Evolutionary conservation across 2,329 filamentous ascomycete species (phyloP).

Genomic region (Nannizzia gypsea): DNA sequence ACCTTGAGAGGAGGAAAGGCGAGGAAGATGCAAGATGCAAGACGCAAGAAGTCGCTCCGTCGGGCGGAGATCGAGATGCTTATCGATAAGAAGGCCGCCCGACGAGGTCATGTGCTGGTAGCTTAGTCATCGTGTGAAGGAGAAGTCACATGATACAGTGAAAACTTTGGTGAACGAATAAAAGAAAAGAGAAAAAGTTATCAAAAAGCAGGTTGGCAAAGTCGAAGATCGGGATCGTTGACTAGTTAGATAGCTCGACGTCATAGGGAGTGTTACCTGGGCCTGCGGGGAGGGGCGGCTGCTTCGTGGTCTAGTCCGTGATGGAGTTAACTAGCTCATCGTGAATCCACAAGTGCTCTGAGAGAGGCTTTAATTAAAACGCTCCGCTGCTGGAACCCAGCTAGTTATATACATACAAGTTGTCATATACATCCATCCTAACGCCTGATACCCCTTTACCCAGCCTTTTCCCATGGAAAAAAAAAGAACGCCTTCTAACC

Average conservation of each 20-base stretch:
- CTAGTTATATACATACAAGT: not conserved
- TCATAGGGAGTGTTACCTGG: no score
- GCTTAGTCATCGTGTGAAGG: not conserved
- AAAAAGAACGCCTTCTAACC: not conserved
- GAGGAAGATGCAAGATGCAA: not conserved
- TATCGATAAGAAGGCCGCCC: constrained; percentile 2
- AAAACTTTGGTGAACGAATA: no score
- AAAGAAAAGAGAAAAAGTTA: no score
- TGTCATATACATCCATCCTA: not conserved
- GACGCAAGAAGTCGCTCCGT: not conserved
- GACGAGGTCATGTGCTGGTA: not conserved
- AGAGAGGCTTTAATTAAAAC: not conserved
- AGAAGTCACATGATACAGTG: not conserved
- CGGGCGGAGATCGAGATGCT: not conserved
- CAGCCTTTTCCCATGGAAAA: not conserved
- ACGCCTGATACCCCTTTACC: not conserved
- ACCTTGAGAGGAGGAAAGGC: not conserved
- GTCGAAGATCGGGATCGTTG: no score
- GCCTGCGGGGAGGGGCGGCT: no score
- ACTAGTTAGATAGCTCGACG: no score
- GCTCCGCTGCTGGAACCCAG: not conserved
- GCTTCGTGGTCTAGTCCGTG: no score
- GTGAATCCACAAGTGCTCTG: not conserved
- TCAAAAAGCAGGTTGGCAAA: no score
- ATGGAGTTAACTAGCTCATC: no score